Evolutionary conservation across 768 basidiomycete genomes (phyloP).

Genomic region (Tephrocybe sp.): DNA sequence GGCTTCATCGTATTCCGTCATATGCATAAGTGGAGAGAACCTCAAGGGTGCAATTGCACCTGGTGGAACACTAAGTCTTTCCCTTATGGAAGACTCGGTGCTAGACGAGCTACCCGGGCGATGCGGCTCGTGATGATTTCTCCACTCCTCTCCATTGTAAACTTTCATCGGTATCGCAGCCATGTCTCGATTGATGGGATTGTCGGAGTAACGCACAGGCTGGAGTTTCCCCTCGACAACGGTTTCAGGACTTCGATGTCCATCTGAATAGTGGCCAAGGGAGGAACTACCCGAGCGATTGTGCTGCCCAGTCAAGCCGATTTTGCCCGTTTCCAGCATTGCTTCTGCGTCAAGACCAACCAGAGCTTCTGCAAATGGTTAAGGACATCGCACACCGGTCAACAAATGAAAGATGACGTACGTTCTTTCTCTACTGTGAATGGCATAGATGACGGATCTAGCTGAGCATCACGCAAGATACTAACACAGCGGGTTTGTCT

Average conservation of each 20-base stretch:
- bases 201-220: neutral
- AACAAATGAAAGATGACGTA: neutral
- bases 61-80: neutral
- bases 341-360: neutral
- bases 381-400: neutral
- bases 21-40: neutral
- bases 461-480: neutral
- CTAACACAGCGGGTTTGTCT: neutral
- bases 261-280: neutral
- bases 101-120: neutral
- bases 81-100: neutral
- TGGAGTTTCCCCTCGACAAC: neutral
- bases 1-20: neutral
- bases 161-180: neutral
- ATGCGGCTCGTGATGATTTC: neutral
- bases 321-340: neutral
- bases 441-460: neutral
- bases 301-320: neutral
- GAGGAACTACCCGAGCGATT: constrained; percentile 1
- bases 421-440: constrained; percentile 1
- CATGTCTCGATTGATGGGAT: neutral
- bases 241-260: neutral
- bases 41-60: neutral
- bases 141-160: neutral
- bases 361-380: neutral